Base-by-base conservation (phyloP, 2,329 filamentous ascomycete species). In the Pseudocercospora musae region DNA sequence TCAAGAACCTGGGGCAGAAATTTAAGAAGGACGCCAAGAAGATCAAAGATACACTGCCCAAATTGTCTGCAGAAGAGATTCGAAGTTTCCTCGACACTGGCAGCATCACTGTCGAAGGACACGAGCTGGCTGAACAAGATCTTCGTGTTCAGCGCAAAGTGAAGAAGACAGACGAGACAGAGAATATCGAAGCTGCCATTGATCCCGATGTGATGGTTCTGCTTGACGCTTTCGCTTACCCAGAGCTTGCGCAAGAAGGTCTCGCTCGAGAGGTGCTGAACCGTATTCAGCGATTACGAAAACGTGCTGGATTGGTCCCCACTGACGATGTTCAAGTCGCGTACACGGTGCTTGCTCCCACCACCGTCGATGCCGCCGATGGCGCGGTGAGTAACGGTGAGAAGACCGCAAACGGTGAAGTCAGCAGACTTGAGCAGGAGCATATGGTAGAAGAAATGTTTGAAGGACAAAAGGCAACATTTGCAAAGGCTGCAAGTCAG, bases 311-410 rank as follows among this genome's bases (percentile, higher is more conserved):
- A 0, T 82, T 99, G 57, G 87, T 93, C 66, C 87, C 92, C 0
- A 98, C 94, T 0, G 95, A 99, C 73, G 95, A 98, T 73, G 88
- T 99, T 66, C 91, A 89, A 79, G 96, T 99, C 90, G 90, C 96
- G 76, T 98, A 96, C 79, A 84, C 83, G 62, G 87, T 98, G 4
- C 79, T 96, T 54, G 84, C 86, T 7, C 70, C 71, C 15, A 31
- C 49, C 2, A 52, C 57, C 20, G 58, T 62, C 5, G 63, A 68
- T 42, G 69, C 66, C 13, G 62, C 57, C 0, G 68, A 69, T 55
- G 66, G 65, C 23, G 63, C 64, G 1, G 62, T 25, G 9, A 64
- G 63, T 9, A 60, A 66, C 56, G 67, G 63, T 29, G 72, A 71
- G 25, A 66, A 70, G 53, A 66, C 60, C 9, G 71, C 69, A 7